A percentile compares a stretch with the other conserved stretches of the same genome.
phyloP scores from a whole-genome alignment of 805 yeast species.

The Nakazawaea ernobii region DNA sequence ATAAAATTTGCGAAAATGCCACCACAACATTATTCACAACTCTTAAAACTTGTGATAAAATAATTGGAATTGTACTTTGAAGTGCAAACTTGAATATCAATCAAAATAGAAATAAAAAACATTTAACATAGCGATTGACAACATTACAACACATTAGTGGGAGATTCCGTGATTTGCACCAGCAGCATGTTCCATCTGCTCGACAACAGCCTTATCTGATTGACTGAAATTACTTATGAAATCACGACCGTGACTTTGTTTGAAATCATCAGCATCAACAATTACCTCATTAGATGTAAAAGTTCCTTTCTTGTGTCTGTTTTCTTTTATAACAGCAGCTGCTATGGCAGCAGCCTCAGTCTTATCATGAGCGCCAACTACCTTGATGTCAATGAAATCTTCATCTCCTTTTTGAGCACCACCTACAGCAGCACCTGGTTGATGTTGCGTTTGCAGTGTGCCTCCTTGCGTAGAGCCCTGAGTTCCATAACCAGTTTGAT shows the following conservation, averaged over 20 bases:
- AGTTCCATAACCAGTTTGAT: neutral
- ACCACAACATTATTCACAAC: neutral
- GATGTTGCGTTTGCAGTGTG: neutral
- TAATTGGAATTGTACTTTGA: too few relatives aligned
- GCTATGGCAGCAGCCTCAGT: constrained; percentile 15
- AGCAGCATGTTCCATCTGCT: constrained; percentile 10
- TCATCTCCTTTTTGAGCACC: neutral
- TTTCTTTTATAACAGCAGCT: constrained; percentile 7
- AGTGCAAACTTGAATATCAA: too few relatives aligned
- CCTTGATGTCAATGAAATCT: constrained; percentile 10
- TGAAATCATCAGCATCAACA: constrained; percentile 11
- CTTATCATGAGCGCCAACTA: constrained; percentile 15
- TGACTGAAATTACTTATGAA: neutral
- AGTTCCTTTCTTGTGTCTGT: neutral
- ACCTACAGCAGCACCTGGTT: constrained; percentile 2
- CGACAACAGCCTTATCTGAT: constrained; percentile 8
- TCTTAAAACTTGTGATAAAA: too few relatives aligned
- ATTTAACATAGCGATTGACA: neutral
- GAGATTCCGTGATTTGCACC: neutral
- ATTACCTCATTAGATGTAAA: constrained; percentile 4
- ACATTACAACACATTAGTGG: neutral
- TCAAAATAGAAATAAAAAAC: neutral
- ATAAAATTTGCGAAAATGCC: neutral
- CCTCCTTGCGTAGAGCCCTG: neutral
- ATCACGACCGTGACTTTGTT: constrained; percentile 3